Percentiles rank a stretch among this genome's conserved stretches.
These are phyloP conservation scores for Paratinospora sagittata DNA, from an alignment of 164 flowering plant genomes.

Conservation along the genomic window DNA sequence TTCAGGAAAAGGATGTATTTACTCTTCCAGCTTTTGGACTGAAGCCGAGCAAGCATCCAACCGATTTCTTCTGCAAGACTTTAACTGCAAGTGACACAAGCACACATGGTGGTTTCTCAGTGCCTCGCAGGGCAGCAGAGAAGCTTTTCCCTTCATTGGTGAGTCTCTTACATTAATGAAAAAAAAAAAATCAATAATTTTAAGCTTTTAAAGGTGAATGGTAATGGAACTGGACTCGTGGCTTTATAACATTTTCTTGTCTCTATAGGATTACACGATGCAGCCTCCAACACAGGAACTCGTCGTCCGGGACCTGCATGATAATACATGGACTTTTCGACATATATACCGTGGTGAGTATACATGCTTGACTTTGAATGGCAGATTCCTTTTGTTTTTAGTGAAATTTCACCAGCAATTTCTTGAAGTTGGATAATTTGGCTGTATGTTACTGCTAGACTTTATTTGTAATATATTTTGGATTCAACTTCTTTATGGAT, in stretches of 20 bases:
- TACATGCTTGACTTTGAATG: background rate
- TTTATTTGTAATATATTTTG: background rate
- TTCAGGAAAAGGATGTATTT: conserved; percentile 79
- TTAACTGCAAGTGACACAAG: conserved; percentile 99
- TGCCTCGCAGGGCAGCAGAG: conserved; percentile 98
- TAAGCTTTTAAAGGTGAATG: background rate
- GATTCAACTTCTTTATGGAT: conserved; percentile 1
- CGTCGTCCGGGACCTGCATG: conserved; percentile 89
- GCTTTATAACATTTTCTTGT: background rate
- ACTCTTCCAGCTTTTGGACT: conserved; percentile 69
- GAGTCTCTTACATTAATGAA: conserved; percentile 14
- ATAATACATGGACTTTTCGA: conserved; percentile 91
- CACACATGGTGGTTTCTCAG: conserved; percentile 99
- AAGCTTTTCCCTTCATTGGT: conserved; percentile 94
- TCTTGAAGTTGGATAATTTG: background rate
- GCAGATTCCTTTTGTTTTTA: too few species aligned
- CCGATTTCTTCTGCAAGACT: conserved; percentile 95
- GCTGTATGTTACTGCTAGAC: background rate
- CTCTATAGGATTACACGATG: conserved; percentile 76
- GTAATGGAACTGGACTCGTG: background rate
- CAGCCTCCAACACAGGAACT: conserved; percentile 98
- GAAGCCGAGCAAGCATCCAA: conserved; percentile 77
- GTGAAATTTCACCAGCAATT: too few species aligned
- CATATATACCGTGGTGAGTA: conserved; percentile 85
- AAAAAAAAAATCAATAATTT: background rate